Evolutionary conservation across 108 stramenopile species (phyloP).

Genomic region (Poteriospumella lacustris): DNA sequence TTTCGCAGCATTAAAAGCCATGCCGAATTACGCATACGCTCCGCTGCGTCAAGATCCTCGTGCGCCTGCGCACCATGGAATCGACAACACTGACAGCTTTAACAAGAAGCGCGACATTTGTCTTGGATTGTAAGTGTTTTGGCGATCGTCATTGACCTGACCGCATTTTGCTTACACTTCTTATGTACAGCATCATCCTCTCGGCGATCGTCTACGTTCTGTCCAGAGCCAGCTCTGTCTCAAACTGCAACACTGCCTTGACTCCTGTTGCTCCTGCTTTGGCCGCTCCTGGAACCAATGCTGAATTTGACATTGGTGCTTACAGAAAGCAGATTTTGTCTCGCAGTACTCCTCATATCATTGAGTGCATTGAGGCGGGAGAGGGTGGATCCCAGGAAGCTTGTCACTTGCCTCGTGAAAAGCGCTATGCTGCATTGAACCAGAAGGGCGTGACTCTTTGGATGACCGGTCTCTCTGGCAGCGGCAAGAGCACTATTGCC

Average conservation of each 20-base stretch:
- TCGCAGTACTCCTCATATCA: constrained; percentile 87
- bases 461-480: constrained; percentile 93
- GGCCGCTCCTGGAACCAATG: constrained; percentile 24
- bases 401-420: constrained; percentile 77
- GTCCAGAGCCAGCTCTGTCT: constrained; percentile 3
- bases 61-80: background rate
- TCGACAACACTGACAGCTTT: background rate
- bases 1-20: too few relatives aligned
- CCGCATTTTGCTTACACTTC: background rate
- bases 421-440: constrained; percentile 75
- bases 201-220: constrained; percentile 31
- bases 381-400: constrained; percentile 80
- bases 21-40: background rate
- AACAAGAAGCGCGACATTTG: constrained; percentile 29
- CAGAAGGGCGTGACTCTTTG: constrained; percentile 94
- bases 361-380: constrained; percentile 83
- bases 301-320: constrained; percentile 62
- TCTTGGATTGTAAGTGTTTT: constrained; percentile 31
- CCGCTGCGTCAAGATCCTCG: background rate
- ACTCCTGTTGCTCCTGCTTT: background rate
- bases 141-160: background rate
- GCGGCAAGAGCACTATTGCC: constrained; percentile 95
- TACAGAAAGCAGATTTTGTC: constrained; percentile 68
- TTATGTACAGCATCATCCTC: constrained; percentile 14
- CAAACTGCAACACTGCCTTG: background rate